phyloP scores from a whole-genome alignment of 495 filamentous ascomycete genomes.

The Beverwykella pulmonaria region DNA sequence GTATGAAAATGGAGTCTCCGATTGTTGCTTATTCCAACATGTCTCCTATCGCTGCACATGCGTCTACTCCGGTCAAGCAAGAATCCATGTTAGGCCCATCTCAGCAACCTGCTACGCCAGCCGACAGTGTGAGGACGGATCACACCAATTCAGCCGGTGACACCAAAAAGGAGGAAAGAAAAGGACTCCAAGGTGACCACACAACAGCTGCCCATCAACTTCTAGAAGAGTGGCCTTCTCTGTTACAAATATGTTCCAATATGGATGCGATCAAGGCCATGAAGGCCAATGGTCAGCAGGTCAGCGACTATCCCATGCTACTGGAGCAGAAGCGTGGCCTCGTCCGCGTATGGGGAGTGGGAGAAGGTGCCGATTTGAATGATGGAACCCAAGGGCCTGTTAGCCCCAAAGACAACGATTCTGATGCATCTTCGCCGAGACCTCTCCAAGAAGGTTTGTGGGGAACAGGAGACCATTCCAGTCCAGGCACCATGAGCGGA shows the following conservation, averaged over 20 bases:
- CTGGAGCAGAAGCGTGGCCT: constrained; percentile 60
- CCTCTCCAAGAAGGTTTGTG: constrained; percentile 29
- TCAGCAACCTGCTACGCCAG: constrained; percentile 25
- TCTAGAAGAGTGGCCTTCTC: constrained; percentile 34
- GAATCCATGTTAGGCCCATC: constrained; percentile 1
- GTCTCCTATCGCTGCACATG: constrained; percentile 16
- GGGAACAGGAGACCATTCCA: constrained; percentile 22
- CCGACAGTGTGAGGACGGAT: constrained; percentile 24
- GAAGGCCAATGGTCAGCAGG: constrained; percentile 40
- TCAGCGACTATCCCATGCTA: constrained; percentile 69
- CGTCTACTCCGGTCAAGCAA: constrained; percentile 23
- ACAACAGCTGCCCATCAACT: constrained; percentile 79
- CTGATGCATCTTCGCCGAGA: constrained; percentile 18
- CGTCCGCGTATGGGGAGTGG: constrained; percentile 33
- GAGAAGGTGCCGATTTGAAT: constrained; percentile 30
- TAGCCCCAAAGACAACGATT: constrained; percentile 27
- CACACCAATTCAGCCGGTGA: constrained; percentile 19
- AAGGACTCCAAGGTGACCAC: constrained; percentile 76
- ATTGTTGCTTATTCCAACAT: constrained; percentile 6
- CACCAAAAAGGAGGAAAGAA: constrained; percentile 51
- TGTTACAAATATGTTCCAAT: constrained; percentile 15
- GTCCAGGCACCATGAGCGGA: constrained; percentile 16
- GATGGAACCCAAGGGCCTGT: constrained; percentile 21
- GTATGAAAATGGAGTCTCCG: constrained; percentile 32
- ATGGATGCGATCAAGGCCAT: constrained; percentile 12